Conservation (phyloP, 441 rosid species). For the Adansonia grandidieri region DNA sequence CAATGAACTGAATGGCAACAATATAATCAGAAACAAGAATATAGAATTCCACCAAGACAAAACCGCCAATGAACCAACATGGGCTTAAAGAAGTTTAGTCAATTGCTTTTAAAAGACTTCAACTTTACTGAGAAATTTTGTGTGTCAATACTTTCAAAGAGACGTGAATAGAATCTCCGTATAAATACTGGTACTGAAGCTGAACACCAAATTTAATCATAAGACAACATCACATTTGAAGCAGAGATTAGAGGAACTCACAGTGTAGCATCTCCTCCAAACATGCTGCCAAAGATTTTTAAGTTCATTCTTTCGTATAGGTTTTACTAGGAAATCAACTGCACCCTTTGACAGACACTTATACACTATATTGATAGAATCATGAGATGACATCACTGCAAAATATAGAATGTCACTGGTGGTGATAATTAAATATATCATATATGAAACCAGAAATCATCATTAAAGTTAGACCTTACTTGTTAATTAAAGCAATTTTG, state of each 20-base stretch:
- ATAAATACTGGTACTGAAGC: not conserved
- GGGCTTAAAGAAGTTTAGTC: not conserved
- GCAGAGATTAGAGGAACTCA: slow-evolving; percentile 44
- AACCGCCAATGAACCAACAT: not conserved
- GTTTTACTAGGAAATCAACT: slow-evolving; percentile 87
- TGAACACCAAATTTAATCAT: slow-evolving; percentile 6
- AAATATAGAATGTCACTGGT: slow-evolving; percentile 37
- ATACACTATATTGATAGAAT: slow-evolving; percentile 83
- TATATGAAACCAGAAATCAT: slow-evolving; percentile 22
- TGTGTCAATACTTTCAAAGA: not conserved
- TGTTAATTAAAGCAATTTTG: slow-evolving; percentile 17
- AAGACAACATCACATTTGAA: slow-evolving; percentile 21
- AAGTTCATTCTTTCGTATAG: slow-evolving; percentile 87
- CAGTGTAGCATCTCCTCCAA: slow-evolving; percentile 89
- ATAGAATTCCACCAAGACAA: not conserved
- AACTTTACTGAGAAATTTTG: not conserved
- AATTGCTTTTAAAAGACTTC: not conserved
- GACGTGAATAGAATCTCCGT: not conserved
- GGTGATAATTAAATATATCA: slow-evolving; percentile 35
- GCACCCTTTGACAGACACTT: slow-evolving; percentile 92
- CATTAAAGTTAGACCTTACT: slow-evolving; percentile 26
- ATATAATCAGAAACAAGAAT: slow-evolving; percentile 19
- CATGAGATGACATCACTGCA: slow-evolving; percentile 97
- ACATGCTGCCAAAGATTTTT: slow-evolving; percentile 95
- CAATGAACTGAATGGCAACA: slow-evolving; percentile 25